phyloP scores from a whole-genome alignment of 2,329 filamentous ascomycete species.

The Helotiales sp. region DNA sequence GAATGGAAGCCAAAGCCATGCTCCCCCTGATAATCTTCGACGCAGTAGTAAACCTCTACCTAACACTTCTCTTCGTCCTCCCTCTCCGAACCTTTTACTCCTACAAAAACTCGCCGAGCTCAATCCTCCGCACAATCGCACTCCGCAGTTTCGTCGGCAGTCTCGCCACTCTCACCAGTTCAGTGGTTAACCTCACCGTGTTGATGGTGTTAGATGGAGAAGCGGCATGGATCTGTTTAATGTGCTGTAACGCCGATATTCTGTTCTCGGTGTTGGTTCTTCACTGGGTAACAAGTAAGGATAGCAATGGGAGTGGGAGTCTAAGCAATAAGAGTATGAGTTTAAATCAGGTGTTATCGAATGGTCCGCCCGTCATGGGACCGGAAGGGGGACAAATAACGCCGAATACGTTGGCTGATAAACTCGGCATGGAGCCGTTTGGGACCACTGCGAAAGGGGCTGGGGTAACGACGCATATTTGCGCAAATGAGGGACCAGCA shows the following conservation, averaged over 20 bases:
- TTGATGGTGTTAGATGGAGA: constrained; percentile 60
- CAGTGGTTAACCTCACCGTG: constrained; percentile 55
- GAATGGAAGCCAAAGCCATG: constrained; percentile 57
- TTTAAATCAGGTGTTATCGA: no score
- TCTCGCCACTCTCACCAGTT: constrained; percentile 18
- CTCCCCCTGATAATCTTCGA: constrained; percentile 63
- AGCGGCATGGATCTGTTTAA: constrained; percentile 63
- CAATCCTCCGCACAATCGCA: constrained; percentile 51
- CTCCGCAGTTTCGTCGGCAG: constrained; percentile 52
- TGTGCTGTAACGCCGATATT: constrained; percentile 64
- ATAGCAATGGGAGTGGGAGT: constrained; percentile 22
- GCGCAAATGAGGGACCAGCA: background rate
- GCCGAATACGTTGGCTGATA: background rate
- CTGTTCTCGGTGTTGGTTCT: constrained; percentile 59
- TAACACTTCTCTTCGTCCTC: constrained; percentile 26
- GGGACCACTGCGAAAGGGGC: background rate
- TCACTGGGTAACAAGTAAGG: constrained; percentile 54
- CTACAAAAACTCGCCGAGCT: constrained; percentile 46
- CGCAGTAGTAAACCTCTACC: constrained; percentile 50
- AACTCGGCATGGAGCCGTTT: background rate
- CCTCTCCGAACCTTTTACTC: constrained; percentile 45
- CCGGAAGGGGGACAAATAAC: no score
- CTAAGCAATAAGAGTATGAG: no score
- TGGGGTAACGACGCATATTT: constrained; percentile 1
- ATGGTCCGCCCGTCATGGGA: no score